Percentiles rank a stretch among this genome's conserved stretches.
phyloP scores from a whole-genome alignment of 108 stramenopile genomes.

The Pseudonitzschia delicatissima region DNA sequence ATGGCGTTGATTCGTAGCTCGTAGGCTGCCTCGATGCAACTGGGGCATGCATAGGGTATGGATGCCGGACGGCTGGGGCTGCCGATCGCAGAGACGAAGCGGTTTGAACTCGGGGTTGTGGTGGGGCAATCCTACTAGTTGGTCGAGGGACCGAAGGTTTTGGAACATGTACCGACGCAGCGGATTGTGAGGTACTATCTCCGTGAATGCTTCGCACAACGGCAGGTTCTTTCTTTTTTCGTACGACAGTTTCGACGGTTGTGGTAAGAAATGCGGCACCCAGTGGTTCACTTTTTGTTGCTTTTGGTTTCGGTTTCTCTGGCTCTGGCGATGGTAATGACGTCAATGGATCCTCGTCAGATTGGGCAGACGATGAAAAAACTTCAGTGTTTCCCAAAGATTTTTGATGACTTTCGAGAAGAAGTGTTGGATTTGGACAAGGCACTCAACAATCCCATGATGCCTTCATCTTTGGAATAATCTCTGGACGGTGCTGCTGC shows the following conservation, averaged over 20 bases:
- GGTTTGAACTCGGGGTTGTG: slow-evolving; percentile 5
- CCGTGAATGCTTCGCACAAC: slow-evolving; percentile 27
- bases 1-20: background rate
- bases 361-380: background rate
- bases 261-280: slow-evolving; percentile 30
- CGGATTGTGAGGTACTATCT: background rate
- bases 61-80: background rate
- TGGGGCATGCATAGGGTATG: background rate
- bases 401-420: slow-evolving; percentile 8
- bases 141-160: slow-evolving; percentile 5
- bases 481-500: background rate
- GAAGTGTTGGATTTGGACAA: slow-evolving; percentile 1
- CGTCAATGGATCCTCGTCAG: background rate
- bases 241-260: slow-evolving; percentile 13
- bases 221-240: background rate
- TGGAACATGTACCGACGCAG: background rate
- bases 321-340: background rate
- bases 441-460: background rate
- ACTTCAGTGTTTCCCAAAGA: background rate
- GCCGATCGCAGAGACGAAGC: slow-evolving; percentile 13
- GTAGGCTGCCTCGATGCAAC: too few species aligned
- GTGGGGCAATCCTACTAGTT: background rate
- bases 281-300: slow-evolving; percentile 7
- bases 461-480: background rate
- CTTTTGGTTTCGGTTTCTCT: background rate